Base-by-base conservation (phyloP, 2,329 filamentous ascomycete species). In the Alternaria brassicicola region DNA sequence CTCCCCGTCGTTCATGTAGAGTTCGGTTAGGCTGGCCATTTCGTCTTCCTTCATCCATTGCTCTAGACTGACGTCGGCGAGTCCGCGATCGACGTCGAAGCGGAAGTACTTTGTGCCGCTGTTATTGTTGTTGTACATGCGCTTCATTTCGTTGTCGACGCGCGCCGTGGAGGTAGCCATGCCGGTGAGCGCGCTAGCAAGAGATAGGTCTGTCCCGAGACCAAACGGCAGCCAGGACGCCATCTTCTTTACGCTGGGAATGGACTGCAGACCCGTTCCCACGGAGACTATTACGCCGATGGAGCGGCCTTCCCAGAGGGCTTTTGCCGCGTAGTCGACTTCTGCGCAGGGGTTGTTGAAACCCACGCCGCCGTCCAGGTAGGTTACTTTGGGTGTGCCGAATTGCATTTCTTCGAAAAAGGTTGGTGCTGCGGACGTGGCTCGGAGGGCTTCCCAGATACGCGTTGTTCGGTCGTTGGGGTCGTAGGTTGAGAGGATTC, bases 381-480 rank as follows among this genome's bases (percentile, higher is more conserved):
- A 86, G 0, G 75, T 78, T 5, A 78, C 76, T 56, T 80, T 78
- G 0, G 81, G 81, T 4, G 77, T 76, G 5, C 77, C 74, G 52
- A 85, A 81, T n/a, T 78, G 72, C 71, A 84, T 84, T 6, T 81
- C 79, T 59, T 82, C 82, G 71, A 85, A 85, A 59, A 80, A 82
- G 1, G 74, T 76, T 3, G 83, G 82, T 4, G 81, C 80, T 5
- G 83, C 81, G 2, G 81, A 78, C 1, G 83, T 83, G 6, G 83
- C 83, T 15, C 83, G 77, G 3, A 82, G 78, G 56, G 82, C 81
- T 74, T 86, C 80, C 81, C 83, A 85, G 4, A 81, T 78, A 26
- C 65, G 47, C 3, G 75, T 78, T 8, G 70, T 72, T 1, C 73
- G 71, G 58, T 78, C 76, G 36, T 78, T 78, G 17, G 76, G 74